A percentile compares a stretch with the other conserved stretches of the same genome.
Conservation (phyloP, 257 asterid species). For the Ehretia macrophylla region DNA sequence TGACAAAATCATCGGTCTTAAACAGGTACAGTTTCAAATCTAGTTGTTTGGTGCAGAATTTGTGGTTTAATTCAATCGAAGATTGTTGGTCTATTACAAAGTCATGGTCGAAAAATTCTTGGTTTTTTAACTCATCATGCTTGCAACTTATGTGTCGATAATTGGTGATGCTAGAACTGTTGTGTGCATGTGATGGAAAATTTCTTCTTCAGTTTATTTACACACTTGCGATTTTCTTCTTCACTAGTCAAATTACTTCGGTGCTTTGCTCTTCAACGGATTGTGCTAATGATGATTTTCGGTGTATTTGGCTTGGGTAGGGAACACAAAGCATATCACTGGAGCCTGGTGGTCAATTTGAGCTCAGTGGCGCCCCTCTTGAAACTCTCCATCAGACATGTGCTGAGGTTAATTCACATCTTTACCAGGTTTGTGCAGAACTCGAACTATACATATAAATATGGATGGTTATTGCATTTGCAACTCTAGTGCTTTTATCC, state of each 20-base stretch:
- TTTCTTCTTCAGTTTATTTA: neutral
- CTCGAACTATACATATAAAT: neutral
- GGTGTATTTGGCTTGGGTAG: constrained; percentile 28
- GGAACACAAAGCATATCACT: constrained; percentile 91
- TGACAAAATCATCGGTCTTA: constrained; percentile 81
- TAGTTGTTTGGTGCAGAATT: neutral
- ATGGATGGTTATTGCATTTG: neutral
- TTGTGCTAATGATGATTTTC: neutral
- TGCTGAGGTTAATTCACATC: constrained; percentile 98
- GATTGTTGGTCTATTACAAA: no score
- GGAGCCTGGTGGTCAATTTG: constrained; percentile 99
- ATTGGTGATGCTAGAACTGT: no score
- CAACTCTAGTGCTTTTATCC: neutral
- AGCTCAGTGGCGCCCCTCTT: constrained; percentile 98
- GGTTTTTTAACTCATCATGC: neutral
- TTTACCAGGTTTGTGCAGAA: constrained; percentile 60
- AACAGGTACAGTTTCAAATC: constrained; percentile 51
- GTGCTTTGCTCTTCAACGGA: neutral
- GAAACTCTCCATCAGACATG: constrained; percentile 97
- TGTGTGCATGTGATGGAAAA: neutral
- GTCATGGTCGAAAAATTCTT: neutral
- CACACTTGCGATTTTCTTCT: neutral
- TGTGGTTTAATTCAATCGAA: neutral
- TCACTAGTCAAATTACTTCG: neutral
- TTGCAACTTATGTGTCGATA: neutral